Evolutionary conservation across 768 basidiomycete genomes (phyloP).

Genomic region (Leccinum boreale): DNA sequence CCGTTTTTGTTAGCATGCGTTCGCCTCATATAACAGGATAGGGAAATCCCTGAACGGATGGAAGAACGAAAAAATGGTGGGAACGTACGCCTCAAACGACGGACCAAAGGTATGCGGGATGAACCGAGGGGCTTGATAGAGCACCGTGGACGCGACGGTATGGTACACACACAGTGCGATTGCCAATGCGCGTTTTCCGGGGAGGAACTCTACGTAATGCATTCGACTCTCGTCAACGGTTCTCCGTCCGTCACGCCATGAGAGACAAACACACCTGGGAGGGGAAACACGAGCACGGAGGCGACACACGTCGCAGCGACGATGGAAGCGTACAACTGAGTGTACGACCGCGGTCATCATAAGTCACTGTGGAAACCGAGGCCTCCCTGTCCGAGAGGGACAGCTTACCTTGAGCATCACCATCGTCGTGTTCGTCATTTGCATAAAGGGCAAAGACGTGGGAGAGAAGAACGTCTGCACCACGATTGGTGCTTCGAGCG

Average conservation of each 20-base stretch:
- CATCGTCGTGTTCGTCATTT: conserved; percentile 79
- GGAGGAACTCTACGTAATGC: conserved; percentile 60
- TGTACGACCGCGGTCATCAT: background rate
- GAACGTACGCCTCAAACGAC: conserved; percentile 55
- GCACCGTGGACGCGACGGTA: conserved; percentile 64
- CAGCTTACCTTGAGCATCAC: conserved; percentile 64
- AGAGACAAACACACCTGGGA: conserved; percentile 58
- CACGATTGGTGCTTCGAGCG: conserved; percentile 73
- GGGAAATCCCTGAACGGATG: background rate
- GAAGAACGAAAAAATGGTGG: background rate
- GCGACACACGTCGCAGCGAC: conserved; percentile 58
- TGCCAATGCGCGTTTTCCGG: conserved; percentile 80
- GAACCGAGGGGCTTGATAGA: conserved; percentile 75
- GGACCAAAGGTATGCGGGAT: conserved; percentile 71
- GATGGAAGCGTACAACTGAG: conserved; percentile 67
- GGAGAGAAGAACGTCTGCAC: conserved; percentile 73
- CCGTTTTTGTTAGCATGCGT: background rate
- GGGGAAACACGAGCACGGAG: conserved; percentile 58
- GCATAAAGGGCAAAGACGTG: conserved; percentile 62
- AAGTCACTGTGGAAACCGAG: background rate
- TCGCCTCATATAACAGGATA: background rate
- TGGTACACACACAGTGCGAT: conserved; percentile 78
- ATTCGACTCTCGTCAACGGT: background rate
- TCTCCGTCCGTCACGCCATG: no score
- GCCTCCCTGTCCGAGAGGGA: conserved; percentile 1